Base-by-base conservation (phyloP, 495 filamentous ascomycete species). In the Immersiella caudata region DNA sequence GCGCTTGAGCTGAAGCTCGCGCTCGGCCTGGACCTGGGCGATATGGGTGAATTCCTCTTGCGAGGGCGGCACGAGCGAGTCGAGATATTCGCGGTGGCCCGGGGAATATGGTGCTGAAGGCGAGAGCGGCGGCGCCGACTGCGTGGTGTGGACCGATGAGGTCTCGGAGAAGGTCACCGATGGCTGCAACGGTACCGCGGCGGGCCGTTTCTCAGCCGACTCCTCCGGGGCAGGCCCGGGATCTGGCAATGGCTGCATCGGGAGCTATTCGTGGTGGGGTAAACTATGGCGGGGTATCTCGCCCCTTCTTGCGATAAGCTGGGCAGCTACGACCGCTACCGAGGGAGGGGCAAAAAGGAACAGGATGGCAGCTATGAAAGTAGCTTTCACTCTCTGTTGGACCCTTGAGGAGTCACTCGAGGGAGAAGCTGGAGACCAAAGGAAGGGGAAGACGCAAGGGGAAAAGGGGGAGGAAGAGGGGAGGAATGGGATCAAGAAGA, bases 11-110 rank as follows among this genome's bases (percentile, higher is more conserved):
- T 85, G 77, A 33, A 75, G 77, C 64, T 85, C 84, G 16, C 81
- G 80, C 67, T 80, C 67, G 58, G 78, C 75, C 57, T 87, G 84
- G 16, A 81, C 63, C 22, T 73, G 71, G 24, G 74, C 68, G 29
- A 87, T 82, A 25, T 77, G 75, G 21, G 72, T 67, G 18, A 86
- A 78, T 62, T 82, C 76, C 52, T 80, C 78, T 2, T 63, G 68
- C 0, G 81, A 79, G 0, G 85, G 85, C 1, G 76, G 72, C 4
- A 79, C 70, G 11, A 87, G 75, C 20, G 76, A 82, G 66, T 85
- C 76, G 24, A 87, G 69, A 59, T 87, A 86, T 49, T 81, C 75
- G 65, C 80, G 73, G 57, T 70, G 80, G 46, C 49, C 16, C 1
- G 46, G 61, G 1, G 18, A 16, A 0, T 33, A 46, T 7, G 16